Base-by-base conservation (phyloP, 163 green algal genomes). In the Scenedesmus sp. region DNA sequence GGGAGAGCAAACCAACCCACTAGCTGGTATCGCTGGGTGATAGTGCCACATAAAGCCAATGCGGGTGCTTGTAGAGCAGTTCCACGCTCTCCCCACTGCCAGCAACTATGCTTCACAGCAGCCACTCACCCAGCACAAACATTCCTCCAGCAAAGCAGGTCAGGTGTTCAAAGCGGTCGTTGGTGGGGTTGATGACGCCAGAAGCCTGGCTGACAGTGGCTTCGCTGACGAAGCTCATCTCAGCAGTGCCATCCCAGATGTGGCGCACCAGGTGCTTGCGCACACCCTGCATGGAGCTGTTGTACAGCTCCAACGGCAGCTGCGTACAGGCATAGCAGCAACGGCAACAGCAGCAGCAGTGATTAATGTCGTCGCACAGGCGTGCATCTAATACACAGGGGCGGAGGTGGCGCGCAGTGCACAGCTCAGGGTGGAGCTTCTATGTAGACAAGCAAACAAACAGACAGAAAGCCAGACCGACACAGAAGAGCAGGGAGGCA, bases 71-170 rank as follows among this genome's bases (percentile, higher is more conserved):
- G 34, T 46, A 46, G 34, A 46, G 34, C 34, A 46, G 34, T 46
- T 46, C 34, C 34, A 46, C 34, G 34, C 34, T 46, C 34, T 46
- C 34, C 34, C 34, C 34, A 46, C 34, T 46, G 34, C 34, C 34
- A 46, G 34, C 34, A 46, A 46, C 34, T 46, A 46, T 46, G 34
- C 34, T 46, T 46, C 34, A 46, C 34, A 46, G 34, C 34, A 46
- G 34, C 55, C 9, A 66, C 82, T 70, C 91, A 92, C 97, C 97
- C 60, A 99, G 93, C 10, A 96, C 96, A 70, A 99, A 94, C 90
- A 98, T 93, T 13, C 97, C 97, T 26, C 97, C 97, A 13, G 98
- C 90, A 92, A 99, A 99, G 96, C 97, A 99, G 1, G 96, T 96
- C 52, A 99, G 92, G 94, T 99, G 97, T 94, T 99, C 96, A 94